Conservation (phyloP, 176 grass and related monocot genomes). For the Puya raimondii region DNA sequence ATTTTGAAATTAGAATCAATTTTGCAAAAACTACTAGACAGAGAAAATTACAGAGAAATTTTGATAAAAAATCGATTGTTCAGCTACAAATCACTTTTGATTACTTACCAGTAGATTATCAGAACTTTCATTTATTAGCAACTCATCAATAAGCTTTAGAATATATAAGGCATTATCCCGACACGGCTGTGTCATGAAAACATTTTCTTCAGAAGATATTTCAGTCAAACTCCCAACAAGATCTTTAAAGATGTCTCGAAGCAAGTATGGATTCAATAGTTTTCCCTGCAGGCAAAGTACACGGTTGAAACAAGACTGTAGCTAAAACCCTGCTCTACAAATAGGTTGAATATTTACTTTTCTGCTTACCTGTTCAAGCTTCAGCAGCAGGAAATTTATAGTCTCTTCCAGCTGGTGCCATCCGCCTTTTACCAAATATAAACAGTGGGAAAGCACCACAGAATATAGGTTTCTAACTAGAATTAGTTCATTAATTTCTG, state of each 20-base stretch:
- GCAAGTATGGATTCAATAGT: conserved; percentile 29
- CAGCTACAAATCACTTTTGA: conserved; percentile 5
- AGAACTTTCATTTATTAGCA: conserved; percentile 63
- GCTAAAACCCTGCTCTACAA: conserved; percentile 8
- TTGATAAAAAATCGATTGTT: too few species aligned
- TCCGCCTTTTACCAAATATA: conserved; percentile 85
- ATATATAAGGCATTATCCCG: conserved; percentile 76
- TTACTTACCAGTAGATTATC: conserved; percentile 65
- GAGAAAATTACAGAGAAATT: too few species aligned
- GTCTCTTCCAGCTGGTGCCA: conserved; percentile 92
- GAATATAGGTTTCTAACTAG: conserved; percentile 81
- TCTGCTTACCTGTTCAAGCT: conserved; percentile 18
- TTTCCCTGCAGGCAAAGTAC: conserved; percentile 35
- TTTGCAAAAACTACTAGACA: too few species aligned
- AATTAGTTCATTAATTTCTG: conserved; percentile 53
- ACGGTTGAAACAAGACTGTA: conserved; percentile 12
- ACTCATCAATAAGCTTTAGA: conserved; percentile 79
- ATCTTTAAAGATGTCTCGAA: conserved; percentile 78
- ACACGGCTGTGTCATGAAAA: conserved; percentile 75
- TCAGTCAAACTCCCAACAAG: conserved; percentile 51
- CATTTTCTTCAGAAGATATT: conserved; percentile 60
- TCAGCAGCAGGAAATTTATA: conserved; percentile 54
- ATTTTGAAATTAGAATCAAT: too few species aligned
- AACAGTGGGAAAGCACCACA: conserved; percentile 62
- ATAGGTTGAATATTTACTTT: conserved; percentile 9